Evolutionary conservation across 495 filamentous ascomycete genomes (phyloP).

Genomic region (Aspergillus sclerotiicarbonarius): DNA sequence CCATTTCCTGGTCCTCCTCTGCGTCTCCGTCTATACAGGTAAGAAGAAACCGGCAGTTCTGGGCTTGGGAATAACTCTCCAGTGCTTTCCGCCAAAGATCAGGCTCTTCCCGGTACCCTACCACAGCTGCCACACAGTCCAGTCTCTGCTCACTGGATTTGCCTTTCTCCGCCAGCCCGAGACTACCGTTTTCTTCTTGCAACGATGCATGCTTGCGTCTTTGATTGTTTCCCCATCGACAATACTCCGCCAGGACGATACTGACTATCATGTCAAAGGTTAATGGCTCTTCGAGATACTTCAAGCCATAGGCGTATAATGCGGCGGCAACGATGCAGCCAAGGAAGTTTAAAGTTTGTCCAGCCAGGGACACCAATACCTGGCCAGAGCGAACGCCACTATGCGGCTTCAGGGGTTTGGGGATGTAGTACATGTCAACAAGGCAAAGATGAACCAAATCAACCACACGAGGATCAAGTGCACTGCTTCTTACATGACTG

Average conservation of each 20-base stretch:
- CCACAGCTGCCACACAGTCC: slow-evolving; percentile 31
- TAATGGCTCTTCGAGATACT: slow-evolving; percentile 23
- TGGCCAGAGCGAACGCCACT: slow-evolving; percentile 22
- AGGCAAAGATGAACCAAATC: too few relatives aligned
- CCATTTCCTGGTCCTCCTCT: slow-evolving; percentile 33
- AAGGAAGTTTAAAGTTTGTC: slow-evolving; percentile 27
- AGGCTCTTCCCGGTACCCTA: slow-evolving; percentile 36
- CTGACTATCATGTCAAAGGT: slow-evolving; percentile 26
- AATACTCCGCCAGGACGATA: slow-evolving; percentile 27
- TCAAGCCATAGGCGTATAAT: slow-evolving; percentile 22
- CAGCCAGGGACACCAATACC: slow-evolving; percentile 23
- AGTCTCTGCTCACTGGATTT: slow-evolving; percentile 2
- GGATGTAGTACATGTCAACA: too few relatives aligned
- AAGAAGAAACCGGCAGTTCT: slow-evolving; percentile 29
- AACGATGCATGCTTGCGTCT: slow-evolving; percentile 10
- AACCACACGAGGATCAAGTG: too few relatives aligned
- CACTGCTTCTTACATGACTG: too few relatives aligned
- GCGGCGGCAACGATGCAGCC: slow-evolving; percentile 26
- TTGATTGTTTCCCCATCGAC: slow-evolving; percentile 23
- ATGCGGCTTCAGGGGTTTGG: slow-evolving; percentile 2
- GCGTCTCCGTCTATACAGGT: slow-evolving; percentile 32
- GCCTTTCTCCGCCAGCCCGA: neutral
- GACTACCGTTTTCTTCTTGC: slow-evolving; percentile 16
- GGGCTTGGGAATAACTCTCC: slow-evolving; percentile 28
- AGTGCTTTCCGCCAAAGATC: slow-evolving; percentile 28